phyloP scores from a whole-genome alignment of 352 stramenopile species.

The Phytopythium vexans region DNA sequence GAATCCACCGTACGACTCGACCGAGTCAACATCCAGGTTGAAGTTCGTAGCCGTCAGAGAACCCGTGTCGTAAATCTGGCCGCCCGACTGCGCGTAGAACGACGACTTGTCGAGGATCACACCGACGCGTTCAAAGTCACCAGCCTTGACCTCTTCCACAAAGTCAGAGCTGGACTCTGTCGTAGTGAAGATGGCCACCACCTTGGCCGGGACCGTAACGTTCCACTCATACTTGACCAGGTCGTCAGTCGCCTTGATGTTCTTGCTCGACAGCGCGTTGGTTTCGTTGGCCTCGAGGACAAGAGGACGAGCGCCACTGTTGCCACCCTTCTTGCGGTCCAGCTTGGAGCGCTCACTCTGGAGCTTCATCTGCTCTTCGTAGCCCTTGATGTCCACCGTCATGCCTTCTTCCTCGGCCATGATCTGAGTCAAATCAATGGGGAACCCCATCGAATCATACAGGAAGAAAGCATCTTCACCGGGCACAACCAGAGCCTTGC shows the following conservation, averaged over 20 bases:
- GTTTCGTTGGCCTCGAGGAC: constrained; percentile 96
- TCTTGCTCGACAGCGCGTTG: constrained; percentile 74
- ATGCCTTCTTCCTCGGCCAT: constrained; percentile 96
- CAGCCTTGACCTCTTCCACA: constrained; percentile 64
- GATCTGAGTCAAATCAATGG: constrained; percentile 97
- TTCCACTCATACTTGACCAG: constrained; percentile 94
- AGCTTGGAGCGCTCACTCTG: constrained; percentile 83
- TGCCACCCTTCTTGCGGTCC: constrained; percentile 88
- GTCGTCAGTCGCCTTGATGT: constrained; percentile 91
- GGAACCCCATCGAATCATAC: constrained; percentile 99
- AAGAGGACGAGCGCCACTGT: constrained; percentile 67
- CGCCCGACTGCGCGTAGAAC: constrained; percentile 98
- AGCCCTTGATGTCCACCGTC: constrained; percentile 92
- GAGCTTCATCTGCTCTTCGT: constrained; percentile 93
- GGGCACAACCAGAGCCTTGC: constrained; percentile 81
- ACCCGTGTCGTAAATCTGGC: constrained; percentile 95
- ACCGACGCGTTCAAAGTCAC: constrained; percentile 89
- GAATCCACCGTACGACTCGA: constrained; percentile 95
- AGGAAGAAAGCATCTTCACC: constrained; percentile 97
- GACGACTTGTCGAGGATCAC: constrained; percentile 96
- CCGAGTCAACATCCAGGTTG: constrained; percentile 82
- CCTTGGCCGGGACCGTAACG: constrained; percentile 67
- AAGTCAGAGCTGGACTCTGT: constrained; percentile 85
- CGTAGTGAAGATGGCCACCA: constrained; percentile 94
- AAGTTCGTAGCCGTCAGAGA: constrained; percentile 48